Base-by-base conservation (phyloP, 495 filamentous ascomycete genomes). In the Penicillium riverlandense region DNA sequence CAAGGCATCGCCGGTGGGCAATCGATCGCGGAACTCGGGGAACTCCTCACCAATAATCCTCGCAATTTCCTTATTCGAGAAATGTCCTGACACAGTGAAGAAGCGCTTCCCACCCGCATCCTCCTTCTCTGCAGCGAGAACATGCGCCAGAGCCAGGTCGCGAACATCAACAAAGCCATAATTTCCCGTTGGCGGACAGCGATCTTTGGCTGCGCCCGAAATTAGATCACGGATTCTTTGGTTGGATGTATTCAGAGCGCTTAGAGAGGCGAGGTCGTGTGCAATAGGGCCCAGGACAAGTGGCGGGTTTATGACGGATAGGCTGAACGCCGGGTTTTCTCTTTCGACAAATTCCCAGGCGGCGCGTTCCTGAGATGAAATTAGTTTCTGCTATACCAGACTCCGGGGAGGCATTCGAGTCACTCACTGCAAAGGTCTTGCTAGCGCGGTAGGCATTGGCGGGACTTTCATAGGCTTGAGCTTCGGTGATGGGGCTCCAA, bases 401-500 rank as follows among this genome's bases (percentile, higher is more conserved):
- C 31, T n/a, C n/a, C 8, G 8, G 31, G 31, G n/a, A 33, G n/a
- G 31, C 5, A 2, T 33, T 33, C 6, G 29, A 6, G 16, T 9
- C 8, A 35, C 42, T 41, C 22, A 50, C 49, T 36, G 69, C 69
- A 33, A 70, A 62, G 10, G 66, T 63, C 37, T 78, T 80, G 41
- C 65, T 67, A 1, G 74, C 69, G 13, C 67, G 61, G 47, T 78
- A 80, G 7, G 66, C 65, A 4, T 68, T 54, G 8, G 54, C 44
- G 2, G 48, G 44, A 12, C 31, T 52, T 2, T 62, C 47, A 28
- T 71, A 58, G 2, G 84, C 76, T 48, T 85, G 71, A 47, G 80
- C 78, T 31, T 70, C 55, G 2, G 84, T 88, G 9, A 84, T 74
- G 0, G 87, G 86, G 63, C 88, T 88, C 88, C 88, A 95, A 49